A percentile compares a stretch with the other conserved stretches of the same genome.
These are phyloP conservation scores for Talaromyces funiculosus DNA, from an alignment of 2,329 filamentous ascomycete species.

Conservation along the genomic window DNA sequence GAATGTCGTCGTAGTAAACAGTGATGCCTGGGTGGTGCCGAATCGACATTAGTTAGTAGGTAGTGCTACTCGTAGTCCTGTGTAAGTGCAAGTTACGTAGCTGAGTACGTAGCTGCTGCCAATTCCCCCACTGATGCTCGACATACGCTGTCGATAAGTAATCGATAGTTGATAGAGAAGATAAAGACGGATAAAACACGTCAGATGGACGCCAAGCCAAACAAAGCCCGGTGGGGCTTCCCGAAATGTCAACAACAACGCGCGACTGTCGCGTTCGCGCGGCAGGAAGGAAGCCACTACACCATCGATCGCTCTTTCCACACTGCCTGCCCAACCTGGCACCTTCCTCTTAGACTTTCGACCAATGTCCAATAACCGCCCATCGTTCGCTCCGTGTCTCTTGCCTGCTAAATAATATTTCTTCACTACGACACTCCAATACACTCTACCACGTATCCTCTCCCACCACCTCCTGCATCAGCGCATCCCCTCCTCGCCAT, in stretches of 20 bases:
- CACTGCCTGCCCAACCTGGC: background rate
- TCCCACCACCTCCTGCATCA: background rate
- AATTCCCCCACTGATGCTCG: background rate
- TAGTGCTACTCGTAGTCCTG: too few relatives aligned
- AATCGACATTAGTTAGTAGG: too few relatives aligned
- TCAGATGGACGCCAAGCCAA: constrained; percentile 1
- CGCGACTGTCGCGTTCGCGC: constrained; percentile 3
- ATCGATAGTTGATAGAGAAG: constrained; percentile 1
- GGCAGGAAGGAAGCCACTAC: background rate
- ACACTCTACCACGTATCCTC: background rate
- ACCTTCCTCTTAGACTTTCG: background rate
- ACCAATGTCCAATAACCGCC: background rate
- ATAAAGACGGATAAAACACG: constrained; percentile 5
- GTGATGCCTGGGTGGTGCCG: too few relatives aligned
- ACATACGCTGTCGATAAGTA: background rate
- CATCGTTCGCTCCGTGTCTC: background rate
- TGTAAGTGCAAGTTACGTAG: too few relatives aligned
- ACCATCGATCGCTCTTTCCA: background rate
- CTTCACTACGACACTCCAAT: background rate
- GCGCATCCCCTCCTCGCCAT: background rate
- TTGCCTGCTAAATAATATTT: background rate
- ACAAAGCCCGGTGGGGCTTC: constrained; percentile 2
- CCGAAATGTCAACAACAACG: constrained; percentile 11
- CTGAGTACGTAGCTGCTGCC: background rate
- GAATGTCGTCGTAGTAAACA: background rate